Evolutionary conservation across 768 basidiomycete species (phyloP).

Genomic region (Phylloporus rhodoxanthus): DNA sequence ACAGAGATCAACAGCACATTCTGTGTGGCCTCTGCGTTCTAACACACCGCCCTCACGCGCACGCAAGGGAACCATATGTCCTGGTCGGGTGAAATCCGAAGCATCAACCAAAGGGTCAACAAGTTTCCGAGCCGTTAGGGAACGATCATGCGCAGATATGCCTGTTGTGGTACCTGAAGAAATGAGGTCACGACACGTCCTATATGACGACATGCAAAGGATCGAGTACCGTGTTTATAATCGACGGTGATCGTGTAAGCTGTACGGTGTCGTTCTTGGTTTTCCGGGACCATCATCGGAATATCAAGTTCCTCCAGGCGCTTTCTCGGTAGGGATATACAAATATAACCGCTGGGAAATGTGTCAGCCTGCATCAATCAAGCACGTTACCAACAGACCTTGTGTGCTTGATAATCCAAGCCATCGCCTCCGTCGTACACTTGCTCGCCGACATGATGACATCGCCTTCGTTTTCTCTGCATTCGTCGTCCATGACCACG

Average conservation of each 20-base stretch:
- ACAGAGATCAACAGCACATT: conserved; percentile 85
- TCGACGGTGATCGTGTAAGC: conserved; percentile 97
- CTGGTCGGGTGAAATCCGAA: conserved; percentile 83
- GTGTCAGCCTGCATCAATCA: conserved; percentile 7
- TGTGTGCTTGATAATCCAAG: conserved; percentile 96
- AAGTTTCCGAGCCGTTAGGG: conserved; percentile 78
- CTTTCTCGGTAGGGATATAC: conserved; percentile 72
- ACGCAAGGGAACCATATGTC: conserved; percentile 91
- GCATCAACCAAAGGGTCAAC: conserved; percentile 52
- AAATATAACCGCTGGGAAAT: conserved; percentile 79
- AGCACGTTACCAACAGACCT: conserved; percentile 49
- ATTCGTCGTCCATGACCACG: conserved; percentile 96
- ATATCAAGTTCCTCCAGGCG: conserved; percentile 75
- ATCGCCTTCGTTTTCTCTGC: conserved; percentile 96
- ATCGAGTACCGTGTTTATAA: conserved; percentile 67
- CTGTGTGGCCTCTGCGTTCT: conserved; percentile 89
- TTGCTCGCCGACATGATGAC: conserved; percentile 81
- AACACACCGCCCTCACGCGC: conserved; percentile 82
- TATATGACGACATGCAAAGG: neutral
- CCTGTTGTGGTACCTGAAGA: conserved; percentile 82
- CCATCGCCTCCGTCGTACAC: conserved; percentile 95
- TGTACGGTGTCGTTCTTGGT: conserved; percentile 86
- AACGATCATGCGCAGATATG: conserved; percentile 94
- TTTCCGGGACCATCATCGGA: conserved; percentile 90
- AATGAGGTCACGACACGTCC: neutral